Base-by-base conservation (phyloP, 2,329 filamentous ascomycete species). In the Colletotrichum filicis region DNA sequence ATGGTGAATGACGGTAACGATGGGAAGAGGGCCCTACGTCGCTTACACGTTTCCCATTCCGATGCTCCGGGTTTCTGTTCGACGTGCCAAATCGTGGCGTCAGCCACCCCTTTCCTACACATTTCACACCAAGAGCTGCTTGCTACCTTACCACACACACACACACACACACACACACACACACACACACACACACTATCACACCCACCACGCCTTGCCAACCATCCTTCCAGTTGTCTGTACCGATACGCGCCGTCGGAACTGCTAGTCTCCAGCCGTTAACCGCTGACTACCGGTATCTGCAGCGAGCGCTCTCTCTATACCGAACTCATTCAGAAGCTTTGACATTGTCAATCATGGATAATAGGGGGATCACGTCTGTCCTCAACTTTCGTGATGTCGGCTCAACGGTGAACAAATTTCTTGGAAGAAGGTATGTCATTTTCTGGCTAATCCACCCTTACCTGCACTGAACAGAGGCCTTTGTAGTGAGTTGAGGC, bases 351-450 rank as follows among this genome's bases (percentile, higher is more conserved):
- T 63, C 59, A 32, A 55, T 35, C 55, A 73, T 73, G 71, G 71
- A 73, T 7, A 70, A 42, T 30, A 61, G 52, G 24, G 59, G 69
- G 60, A 37, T 75, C 42, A 74, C 56, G 19, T 75, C 76, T 65
- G 87, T 95, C 63, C 83, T 92, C 77, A 96, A 96, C 81, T 94
- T 95, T 79, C 90, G 94, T 70, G 94, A 96, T 85, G 91, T 95
- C 56, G 93, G 92, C 53, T 84, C 86, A 74, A 91, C 90, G 0
- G 86, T 94, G 76, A 95, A 95, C 77, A 79, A 82, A 30, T 88
- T 88, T 74, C 81, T 90, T 5, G 87, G 87, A 28, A 83, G 84
- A 74, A 88, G 85, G 91, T 91, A 84, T 76, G 83, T 78, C 49
- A 26, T 52, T 19, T 26, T 46, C 52, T 57, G 22, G 32, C 30